phyloP scores from a whole-genome alignment of 352 stramenopile species.

The Phytophthora rubi region DNA sequence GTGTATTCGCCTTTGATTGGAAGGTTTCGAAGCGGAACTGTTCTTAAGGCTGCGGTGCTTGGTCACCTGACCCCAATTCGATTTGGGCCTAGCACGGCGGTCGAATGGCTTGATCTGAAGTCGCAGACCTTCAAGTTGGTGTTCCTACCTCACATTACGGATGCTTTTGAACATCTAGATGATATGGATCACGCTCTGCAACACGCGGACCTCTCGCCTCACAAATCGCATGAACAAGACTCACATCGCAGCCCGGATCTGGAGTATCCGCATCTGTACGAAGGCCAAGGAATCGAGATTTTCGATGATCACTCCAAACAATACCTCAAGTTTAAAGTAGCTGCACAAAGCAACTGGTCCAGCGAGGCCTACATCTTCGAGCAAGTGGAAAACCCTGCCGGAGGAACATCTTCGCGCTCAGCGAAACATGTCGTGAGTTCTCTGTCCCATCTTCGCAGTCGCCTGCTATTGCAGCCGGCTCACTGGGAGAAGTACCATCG shows the following conservation, averaged over 20 bases:
- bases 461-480: constrained; percentile 27
- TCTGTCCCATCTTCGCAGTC: constrained; percentile 30
- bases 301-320: constrained; percentile 33
- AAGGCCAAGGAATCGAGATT: constrained; percentile 40
- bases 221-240: constrained; percentile 9
- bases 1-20: constrained; percentile 64
- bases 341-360: constrained; percentile 9
- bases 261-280: constrained; percentile 16
- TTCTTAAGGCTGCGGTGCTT: constrained; percentile 50
- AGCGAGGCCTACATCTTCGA: constrained; percentile 40
- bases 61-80: constrained; percentile 52
- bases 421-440: constrained; percentile 13
- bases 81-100: constrained; percentile 20
- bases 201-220: constrained; percentile 6
- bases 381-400: background rate
- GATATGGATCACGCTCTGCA: background rate
- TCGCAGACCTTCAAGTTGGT: constrained; percentile 68
- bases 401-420: background rate
- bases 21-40: constrained; percentile 39
- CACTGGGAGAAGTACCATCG: constrained; percentile 33
- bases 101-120: constrained; percentile 65
- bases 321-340: constrained; percentile 42
- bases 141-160: constrained; percentile 29
- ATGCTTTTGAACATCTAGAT: background rate
- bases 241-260: constrained; percentile 10